These are phyloP conservation scores for Diaporthe vexans DNA, from an alignment of 2,329 filamentous ascomycete species.

Conservation along the genomic window DNA sequence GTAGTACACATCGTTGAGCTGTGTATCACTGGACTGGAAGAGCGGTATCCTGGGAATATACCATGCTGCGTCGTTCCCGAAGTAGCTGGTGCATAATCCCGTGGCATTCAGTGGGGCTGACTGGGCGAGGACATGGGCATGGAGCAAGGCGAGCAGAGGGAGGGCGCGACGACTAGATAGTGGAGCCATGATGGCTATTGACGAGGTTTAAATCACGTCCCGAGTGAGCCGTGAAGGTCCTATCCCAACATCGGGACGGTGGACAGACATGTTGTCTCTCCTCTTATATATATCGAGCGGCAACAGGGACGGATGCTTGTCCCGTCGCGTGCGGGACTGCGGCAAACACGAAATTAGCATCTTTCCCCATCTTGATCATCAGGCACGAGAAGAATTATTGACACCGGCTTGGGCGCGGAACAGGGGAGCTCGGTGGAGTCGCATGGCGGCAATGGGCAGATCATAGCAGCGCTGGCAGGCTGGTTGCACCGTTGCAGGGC, in stretches of 20 bases:
- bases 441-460: slow-evolving; percentile 9
- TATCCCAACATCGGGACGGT: neutral
- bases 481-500: neutral
- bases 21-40: slow-evolving; percentile 54
- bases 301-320: neutral
- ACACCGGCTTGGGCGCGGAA: neutral
- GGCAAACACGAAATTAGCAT: slow-evolving; percentile 22
- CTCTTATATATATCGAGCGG: neutral
- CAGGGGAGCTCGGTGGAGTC: slow-evolving; percentile 6
- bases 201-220: slow-evolving; percentile 1
- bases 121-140: neutral
- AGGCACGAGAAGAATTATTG: neutral
- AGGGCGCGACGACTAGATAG: neutral
- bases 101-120: slow-evolving; percentile 34
- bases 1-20: slow-evolving; percentile 59
- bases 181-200: slow-evolving; percentile 4
- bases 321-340: slow-evolving; percentile 1
- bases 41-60: slow-evolving; percentile 55
- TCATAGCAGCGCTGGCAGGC: slow-evolving; percentile 10
- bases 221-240: neutral
- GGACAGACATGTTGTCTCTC: neutral
- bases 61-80: slow-evolving; percentile 57
- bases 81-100: slow-evolving; percentile 47
- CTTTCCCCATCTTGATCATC: slow-evolving; percentile 27
- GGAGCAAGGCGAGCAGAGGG: slow-evolving; percentile 6